Evolutionary conservation across 306 rosid genomes (phyloP), one percentile per base, ranked within the genome.

Genomic region (Herpetospermum pedunculosum): DNA sequence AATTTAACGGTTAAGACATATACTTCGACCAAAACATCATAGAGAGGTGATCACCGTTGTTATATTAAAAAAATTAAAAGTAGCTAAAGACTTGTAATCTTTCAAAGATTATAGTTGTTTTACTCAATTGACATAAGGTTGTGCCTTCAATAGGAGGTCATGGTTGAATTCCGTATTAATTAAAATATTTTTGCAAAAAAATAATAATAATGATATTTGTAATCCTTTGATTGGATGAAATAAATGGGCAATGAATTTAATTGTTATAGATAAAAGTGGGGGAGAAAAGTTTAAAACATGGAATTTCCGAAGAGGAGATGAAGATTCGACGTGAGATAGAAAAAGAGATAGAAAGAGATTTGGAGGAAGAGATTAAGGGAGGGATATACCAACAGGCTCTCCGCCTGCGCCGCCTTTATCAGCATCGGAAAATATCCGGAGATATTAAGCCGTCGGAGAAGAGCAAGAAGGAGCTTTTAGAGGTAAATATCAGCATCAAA

Each of bases 311-410:
- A 41, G 85, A 83, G 71, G 96, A 90, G 62, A 46, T 77, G 87
- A 85, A 81, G 79, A 90, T 92, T 53, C 75, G 90, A 15, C 73
- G 60, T 9, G 94, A 86, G 82, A 83, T 89, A 11, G 92, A 81
- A 60, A 83, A 58, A 79, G 86, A 88, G 25, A 81, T 92, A 43
- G 97, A 89, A 65, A 86, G 77, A 53, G 91, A 78, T 38, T 76
- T 90, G 64, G 98, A 92, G 70, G 87, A 84, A 75, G 98, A 87
- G 65, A 84, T 90, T 40, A 90, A 90, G 69, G 91, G 80, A 11
- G 76, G 83, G 6, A 79, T 90, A 43, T 87, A 83, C 82, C 84
- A 80, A 8, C 91, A 85, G 16, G 94, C 95, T n/a, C 81, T 87
- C n/a, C 76, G 84, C 65, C 73, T 92, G 86, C 84, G 78, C 72